Evolutionary conservation across 768 basidiomycete genomes (phyloP).

Genomic region (Leccinum incarnatum): DNA sequence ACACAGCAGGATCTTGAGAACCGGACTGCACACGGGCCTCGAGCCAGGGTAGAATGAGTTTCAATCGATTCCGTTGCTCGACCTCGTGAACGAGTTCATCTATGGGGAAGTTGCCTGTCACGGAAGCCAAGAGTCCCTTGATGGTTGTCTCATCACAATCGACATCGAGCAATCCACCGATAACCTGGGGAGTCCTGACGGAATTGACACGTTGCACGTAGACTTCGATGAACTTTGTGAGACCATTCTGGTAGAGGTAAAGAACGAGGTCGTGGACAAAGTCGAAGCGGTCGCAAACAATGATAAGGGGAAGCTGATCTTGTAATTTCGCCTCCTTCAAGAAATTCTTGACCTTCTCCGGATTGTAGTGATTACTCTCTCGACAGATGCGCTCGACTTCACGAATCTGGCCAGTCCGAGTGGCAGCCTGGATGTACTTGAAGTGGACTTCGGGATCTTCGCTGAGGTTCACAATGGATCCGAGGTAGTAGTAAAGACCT

Average conservation of each 20-base stretch:
- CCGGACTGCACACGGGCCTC: slow-evolving; percentile 93
- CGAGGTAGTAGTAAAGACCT: slow-evolving; percentile 98
- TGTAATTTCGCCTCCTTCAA: slow-evolving; percentile 96
- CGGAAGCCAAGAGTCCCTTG: slow-evolving; percentile 90
- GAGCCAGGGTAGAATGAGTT: slow-evolving; percentile 96
- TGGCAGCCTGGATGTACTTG: slow-evolving; percentile 99
- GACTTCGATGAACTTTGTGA: slow-evolving; percentile 98
- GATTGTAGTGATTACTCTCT: slow-evolving; percentile 96
- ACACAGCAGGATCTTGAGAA: slow-evolving; percentile 88
- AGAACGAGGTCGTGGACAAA: slow-evolving; percentile 99
- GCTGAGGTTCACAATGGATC: slow-evolving; percentile 95
- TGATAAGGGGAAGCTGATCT: slow-evolving; percentile 97
- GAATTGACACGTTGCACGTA: slow-evolving; percentile 99
- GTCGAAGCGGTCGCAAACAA: slow-evolving; percentile 99
- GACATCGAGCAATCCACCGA: slow-evolving; percentile 94
- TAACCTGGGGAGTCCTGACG: slow-evolving; percentile 92
- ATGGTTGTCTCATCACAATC: slow-evolving; percentile 97
- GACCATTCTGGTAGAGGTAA: slow-evolving; percentile 96
- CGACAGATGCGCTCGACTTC: slow-evolving; percentile 99
- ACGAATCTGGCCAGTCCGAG: slow-evolving; percentile 95
- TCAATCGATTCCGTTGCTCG: slow-evolving; percentile 92
- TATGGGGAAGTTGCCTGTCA: slow-evolving; percentile 96
- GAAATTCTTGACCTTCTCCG: slow-evolving; percentile 99
- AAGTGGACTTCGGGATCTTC: slow-evolving; percentile 97
- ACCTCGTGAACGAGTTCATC: slow-evolving; percentile 98